Percentiles rank a stretch among this genome's conserved stretches.
Evolutionary conservation across 345 rosid genomes (phyloP).

Genomic region (Boechera retrofracta): DNA sequence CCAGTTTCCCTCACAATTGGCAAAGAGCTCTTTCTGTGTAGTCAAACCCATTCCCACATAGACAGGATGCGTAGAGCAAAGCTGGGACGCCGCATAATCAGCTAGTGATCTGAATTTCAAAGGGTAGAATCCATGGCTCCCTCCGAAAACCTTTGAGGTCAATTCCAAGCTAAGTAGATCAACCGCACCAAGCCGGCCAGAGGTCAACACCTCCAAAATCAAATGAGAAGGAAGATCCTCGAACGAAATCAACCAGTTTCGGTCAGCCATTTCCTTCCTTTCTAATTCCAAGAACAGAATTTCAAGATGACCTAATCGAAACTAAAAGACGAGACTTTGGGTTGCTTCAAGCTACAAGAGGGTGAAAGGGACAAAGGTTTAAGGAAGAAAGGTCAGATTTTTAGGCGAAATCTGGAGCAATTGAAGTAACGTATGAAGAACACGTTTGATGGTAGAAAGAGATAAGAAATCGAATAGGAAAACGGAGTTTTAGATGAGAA

Average conservation of each 20-base stretch:
- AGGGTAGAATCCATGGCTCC: slow-evolving; percentile 65
- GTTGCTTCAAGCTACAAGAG: slow-evolving; percentile 23
- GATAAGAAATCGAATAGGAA: slow-evolving; percentile 55
- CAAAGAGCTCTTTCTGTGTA: slow-evolving; percentile 66
- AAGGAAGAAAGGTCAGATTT: slow-evolving; percentile 57
- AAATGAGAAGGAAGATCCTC: slow-evolving; percentile 92
- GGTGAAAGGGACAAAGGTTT: slow-evolving; percentile 9
- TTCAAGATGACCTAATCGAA: slow-evolving; percentile 28
- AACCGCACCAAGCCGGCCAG: slow-evolving; percentile 64
- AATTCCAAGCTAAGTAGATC: slow-evolving; percentile 78
- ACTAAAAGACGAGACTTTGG: slow-evolving; percentile 24
- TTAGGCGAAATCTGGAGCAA: slow-evolving; percentile 78
- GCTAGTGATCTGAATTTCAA: slow-evolving; percentile 74
- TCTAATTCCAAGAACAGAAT: slow-evolving; percentile 25
- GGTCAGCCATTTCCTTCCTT: slow-evolving; percentile 65
- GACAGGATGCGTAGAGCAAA: slow-evolving; percentile 60
- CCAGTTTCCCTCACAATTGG: slow-evolving; percentile 86
- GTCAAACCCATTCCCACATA: slow-evolving; percentile 60
- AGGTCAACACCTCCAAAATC: slow-evolving; percentile 80
- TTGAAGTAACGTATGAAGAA: slow-evolving; percentile 81
- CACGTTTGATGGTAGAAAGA: slow-evolving; percentile 69
- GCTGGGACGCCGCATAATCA: slow-evolving; percentile 82
- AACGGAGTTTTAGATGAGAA: slow-evolving; percentile 53
- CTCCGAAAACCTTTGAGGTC: slow-evolving; percentile 81
- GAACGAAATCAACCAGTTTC: slow-evolving; percentile 54